Evolutionary conservation across 2,329 filamentous ascomycete species (phyloP).

Genomic region (Emmonsia crescens): DNA sequence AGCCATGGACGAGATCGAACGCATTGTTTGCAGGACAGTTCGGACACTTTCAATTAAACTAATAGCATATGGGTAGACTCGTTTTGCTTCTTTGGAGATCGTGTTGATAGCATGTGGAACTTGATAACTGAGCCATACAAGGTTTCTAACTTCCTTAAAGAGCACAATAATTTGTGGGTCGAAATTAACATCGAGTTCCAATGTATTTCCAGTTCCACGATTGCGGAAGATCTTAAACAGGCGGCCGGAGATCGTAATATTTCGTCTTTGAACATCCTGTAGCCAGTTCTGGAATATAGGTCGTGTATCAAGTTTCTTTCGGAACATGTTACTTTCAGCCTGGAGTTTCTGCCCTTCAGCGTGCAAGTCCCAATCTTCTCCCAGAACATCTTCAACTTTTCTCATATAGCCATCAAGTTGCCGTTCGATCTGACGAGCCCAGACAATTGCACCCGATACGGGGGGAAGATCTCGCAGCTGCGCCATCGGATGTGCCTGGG

Average conservation of each 20-base stretch:
- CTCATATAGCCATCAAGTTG: slow-evolving; percentile 96
- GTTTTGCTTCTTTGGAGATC: slow-evolving; percentile 95
- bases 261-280: slow-evolving; percentile 74
- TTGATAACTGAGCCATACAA: slow-evolving; percentile 88
- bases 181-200: slow-evolving; percentile 91
- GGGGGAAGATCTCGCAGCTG: slow-evolving; percentile 91
- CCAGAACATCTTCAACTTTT: slow-evolving; percentile 96
- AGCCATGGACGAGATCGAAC: slow-evolving; percentile 73
- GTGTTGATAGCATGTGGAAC: slow-evolving; percentile 92
- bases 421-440: slow-evolving; percentile 92
- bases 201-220: slow-evolving; percentile 74
- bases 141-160: slow-evolving; percentile 96
- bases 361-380: slow-evolving; percentile 87
- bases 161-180: slow-evolving; percentile 93
- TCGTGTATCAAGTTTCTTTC: slow-evolving; percentile 87
- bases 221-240: slow-evolving; percentile 85
- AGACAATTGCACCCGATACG: slow-evolving; percentile 93
- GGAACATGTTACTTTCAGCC: slow-evolving; percentile 83
- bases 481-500: slow-evolving; percentile 95
- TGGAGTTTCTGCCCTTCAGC: slow-evolving; percentile 90
- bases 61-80: slow-evolving; percentile 94
- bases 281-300: slow-evolving; percentile 96
- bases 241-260: slow-evolving; percentile 83
- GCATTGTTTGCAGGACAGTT: slow-evolving; percentile 78
- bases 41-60: slow-evolving; percentile 98